These are phyloP conservation scores for Kalanchoe fedtschenkoi DNA, from an alignment of 164 flowering plant genomes.

Conservation along the genomic window DNA sequence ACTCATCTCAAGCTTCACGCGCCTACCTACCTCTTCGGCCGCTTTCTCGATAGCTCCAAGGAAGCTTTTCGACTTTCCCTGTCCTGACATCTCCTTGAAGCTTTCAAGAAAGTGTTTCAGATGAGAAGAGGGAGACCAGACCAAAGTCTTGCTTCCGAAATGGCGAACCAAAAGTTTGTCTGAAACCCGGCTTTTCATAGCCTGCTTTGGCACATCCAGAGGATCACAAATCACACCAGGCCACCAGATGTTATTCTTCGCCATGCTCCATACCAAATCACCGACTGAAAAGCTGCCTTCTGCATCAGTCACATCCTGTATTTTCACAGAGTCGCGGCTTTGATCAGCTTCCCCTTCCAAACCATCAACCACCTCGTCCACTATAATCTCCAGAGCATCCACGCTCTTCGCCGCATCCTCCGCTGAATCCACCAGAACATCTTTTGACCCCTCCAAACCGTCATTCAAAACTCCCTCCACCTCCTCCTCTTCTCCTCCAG, in stretches of 20 bases:
- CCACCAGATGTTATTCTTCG: conserved; percentile 52
- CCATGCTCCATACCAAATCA: conserved; percentile 51
- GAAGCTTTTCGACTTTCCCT: conserved; percentile 23
- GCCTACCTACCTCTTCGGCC: conserved; percentile 20
- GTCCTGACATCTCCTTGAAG: conserved; percentile 17
- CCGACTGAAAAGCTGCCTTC: conserved; percentile 13
- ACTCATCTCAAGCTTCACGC: conserved; percentile 19
- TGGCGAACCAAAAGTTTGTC: conserved; percentile 29
- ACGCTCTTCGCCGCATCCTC: conserved; percentile 1
- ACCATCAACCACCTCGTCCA: conserved; percentile 2
- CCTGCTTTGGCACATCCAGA: conserved; percentile 21
- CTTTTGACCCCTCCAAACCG: background rate
- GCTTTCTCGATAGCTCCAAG: conserved; percentile 31
- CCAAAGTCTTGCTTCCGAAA: conserved; percentile 18
- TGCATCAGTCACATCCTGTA: conserved; percentile 1
- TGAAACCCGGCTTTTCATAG: conserved; percentile 15
- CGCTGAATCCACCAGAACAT: background rate
- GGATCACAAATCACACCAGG: conserved; percentile 49
- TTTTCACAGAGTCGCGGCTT: background rate
- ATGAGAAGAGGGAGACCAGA: conserved; percentile 21
- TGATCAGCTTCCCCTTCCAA: too few relatives aligned
- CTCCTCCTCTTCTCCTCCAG: conserved; percentile 3
- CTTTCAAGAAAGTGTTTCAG: conserved; percentile 25
- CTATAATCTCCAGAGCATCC: conserved; percentile 9
- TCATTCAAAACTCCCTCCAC: background rate